Evolutionary conservation across 306 rosid genomes (phyloP).

Genomic region (Cicer arietinum): DNA sequence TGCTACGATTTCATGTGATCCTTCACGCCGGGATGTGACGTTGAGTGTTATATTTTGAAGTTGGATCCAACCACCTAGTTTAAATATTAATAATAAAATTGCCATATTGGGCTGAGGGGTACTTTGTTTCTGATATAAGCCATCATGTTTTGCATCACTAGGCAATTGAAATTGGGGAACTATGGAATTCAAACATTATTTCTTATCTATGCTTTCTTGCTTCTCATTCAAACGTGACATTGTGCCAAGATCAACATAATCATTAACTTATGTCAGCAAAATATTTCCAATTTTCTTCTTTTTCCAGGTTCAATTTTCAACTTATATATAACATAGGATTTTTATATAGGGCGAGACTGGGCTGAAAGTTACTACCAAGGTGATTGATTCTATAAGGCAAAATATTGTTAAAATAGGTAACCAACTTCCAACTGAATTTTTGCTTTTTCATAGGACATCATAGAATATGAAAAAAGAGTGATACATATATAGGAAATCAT

Average conservation of each 20-base stretch:
- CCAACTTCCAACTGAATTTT: conserved; percentile 52
- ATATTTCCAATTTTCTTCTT: conserved; percentile 29
- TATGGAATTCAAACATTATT: background rate
- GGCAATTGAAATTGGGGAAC: conserved; percentile 9
- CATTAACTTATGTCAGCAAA: conserved; percentile 29
- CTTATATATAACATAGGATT: conserved; percentile 18
- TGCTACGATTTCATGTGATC: conserved; percentile 23
- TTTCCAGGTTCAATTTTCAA: conserved; percentile 29
- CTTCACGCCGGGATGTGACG: conserved; percentile 41
- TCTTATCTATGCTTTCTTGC: conserved; percentile 18
- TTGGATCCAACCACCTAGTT: conserved; percentile 26
- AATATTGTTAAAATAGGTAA: conserved; percentile 34
- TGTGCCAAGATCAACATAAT: conserved; percentile 15
- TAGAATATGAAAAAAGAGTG: conserved; percentile 38
- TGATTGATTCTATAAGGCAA: conserved; percentile 37
- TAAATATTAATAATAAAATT: conserved; percentile 29
- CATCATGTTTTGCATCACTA: conserved; percentile 38
- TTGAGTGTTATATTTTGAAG: conserved; percentile 10
- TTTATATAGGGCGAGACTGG: conserved; percentile 32
- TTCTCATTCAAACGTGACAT: background rate
- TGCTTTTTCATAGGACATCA: conserved; percentile 49
- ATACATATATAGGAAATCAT: conserved; percentile 18
- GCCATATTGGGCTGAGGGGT: background rate
- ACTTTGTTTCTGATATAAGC: conserved; percentile 14
- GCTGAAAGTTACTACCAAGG: conserved; percentile 29